A percentile compares a stretch with the other conserved stretches of the same genome.
Evolutionary conservation across 2,329 filamentous ascomycete genomes (phyloP).

Genomic region (Penicillium griseofulvum): DNA sequence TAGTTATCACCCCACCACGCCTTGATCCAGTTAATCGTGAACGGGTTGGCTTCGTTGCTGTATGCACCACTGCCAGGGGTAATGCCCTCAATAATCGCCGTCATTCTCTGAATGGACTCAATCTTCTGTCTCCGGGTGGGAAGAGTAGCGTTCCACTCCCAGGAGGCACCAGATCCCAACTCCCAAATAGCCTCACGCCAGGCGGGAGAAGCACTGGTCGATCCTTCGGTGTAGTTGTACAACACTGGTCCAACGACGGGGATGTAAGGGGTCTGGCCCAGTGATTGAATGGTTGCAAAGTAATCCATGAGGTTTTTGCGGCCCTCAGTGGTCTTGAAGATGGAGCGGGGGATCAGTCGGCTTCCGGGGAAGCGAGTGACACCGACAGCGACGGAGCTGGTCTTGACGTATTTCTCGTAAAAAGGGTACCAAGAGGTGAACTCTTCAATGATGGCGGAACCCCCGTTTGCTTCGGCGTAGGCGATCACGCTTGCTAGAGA

Average conservation of each 20-base stretch:
- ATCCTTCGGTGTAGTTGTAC: slow-evolving; percentile 19
- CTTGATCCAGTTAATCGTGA: slow-evolving; percentile 17
- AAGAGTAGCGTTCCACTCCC: slow-evolving; percentile 20
- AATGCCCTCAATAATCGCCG: slow-evolving; percentile 6
- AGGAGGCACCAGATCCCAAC: slow-evolving; percentile 11
- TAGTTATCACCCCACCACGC: slow-evolving; percentile 24
- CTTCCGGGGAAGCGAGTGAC: slow-evolving; percentile 18
- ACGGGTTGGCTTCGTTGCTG: slow-evolving; percentile 20
- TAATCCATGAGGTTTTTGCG: not conserved
- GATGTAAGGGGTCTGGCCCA: slow-evolving; percentile 13
- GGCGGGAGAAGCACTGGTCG: slow-evolving; percentile 17
- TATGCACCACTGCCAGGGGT: slow-evolving; percentile 19
- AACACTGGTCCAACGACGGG: slow-evolving; percentile 16
- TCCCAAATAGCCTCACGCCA: slow-evolving; percentile 21
- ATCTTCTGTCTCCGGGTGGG: slow-evolving; percentile 7
- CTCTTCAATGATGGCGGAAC: slow-evolving; percentile 14
- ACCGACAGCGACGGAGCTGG: slow-evolving; percentile 16
- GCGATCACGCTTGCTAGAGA: slow-evolving; percentile 7
- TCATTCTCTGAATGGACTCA: slow-evolving; percentile 7
- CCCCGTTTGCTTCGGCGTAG: slow-evolving; percentile 13
- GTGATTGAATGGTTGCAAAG: not conserved
- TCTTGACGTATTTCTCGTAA: slow-evolving; percentile 17
- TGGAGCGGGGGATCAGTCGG: slow-evolving; percentile 18
- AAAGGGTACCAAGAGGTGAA: slow-evolving; percentile 20
- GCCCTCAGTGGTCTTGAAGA: slow-evolving; percentile 15